Conservation (phyloP, 2,329 filamentous ascomycete species). For the Cladosporium sp. region DNA sequence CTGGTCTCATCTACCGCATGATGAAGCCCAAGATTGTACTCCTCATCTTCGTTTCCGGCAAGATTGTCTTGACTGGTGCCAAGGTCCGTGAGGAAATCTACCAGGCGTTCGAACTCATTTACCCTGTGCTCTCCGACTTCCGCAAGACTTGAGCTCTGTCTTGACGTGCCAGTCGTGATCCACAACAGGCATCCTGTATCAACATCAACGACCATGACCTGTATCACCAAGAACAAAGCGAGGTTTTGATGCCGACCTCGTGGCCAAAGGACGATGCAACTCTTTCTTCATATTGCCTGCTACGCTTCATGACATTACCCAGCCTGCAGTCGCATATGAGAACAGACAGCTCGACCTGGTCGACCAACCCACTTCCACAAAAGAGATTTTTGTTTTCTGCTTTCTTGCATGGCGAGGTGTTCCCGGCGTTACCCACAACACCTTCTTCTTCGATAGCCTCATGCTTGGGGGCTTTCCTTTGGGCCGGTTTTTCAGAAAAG, state of each 20-base stretch:
- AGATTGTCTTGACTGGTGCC: conserved; percentile 96
- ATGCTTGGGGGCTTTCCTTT: conserved; percentile 24
- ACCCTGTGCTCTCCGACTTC: conserved; percentile 75
- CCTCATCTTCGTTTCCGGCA: conserved; percentile 95
- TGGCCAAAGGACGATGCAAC: conserved; percentile 5
- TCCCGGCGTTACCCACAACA: conserved; percentile 23
- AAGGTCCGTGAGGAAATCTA: conserved; percentile 99
- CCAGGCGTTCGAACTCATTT: conserved; percentile 95
- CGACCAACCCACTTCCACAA: conserved; percentile 3
- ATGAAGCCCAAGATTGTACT: conserved; percentile 99
- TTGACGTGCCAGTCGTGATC: conserved; percentile 14
- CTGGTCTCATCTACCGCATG: conserved; percentile 99
- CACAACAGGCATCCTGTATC: conserved; percentile 18
- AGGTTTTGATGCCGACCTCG: conserved; percentile 33
- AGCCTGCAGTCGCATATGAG: conserved; percentile 4
- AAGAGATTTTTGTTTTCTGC: conserved; percentile 21
- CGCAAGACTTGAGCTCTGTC: conserved; percentile 32
- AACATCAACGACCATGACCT: conserved; percentile 30
- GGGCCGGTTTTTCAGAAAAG: conserved; percentile 15
- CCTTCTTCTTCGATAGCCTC: conserved; percentile 21
- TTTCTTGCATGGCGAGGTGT: conserved; percentile 36
- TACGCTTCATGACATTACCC: conserved; percentile 14
- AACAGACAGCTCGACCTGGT: conserved; percentile 13
- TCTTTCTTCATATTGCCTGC: not conserved
- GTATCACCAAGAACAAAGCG: conserved; percentile 29